phyloP scores from a whole-genome alignment of 768 basidiomycete genomes.

The Dacryopinax spathularia region DNA sequence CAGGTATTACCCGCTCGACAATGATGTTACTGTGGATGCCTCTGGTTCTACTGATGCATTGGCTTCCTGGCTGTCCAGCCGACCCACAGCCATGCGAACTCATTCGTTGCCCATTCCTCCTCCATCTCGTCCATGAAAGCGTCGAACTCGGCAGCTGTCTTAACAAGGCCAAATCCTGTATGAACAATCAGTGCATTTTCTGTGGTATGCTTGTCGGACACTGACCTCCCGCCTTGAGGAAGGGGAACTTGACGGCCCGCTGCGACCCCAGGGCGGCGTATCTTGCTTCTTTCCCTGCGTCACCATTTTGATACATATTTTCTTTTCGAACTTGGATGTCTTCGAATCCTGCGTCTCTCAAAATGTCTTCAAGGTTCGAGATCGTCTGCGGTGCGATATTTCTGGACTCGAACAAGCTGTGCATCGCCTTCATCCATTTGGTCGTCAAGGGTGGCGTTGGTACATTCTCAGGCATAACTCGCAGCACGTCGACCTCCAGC shows the following conservation, averaged over 20 bases:
- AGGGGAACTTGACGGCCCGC: not conserved
- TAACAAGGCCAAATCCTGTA: not conserved
- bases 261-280: not conserved
- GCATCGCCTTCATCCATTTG: not conserved
- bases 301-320: not conserved
- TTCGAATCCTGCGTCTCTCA: not conserved
- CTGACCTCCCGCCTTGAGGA: not conserved
- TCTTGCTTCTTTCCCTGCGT: not conserved
- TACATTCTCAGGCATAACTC: not conserved
- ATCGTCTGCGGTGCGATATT: not conserved
- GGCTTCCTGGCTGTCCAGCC: not conserved
- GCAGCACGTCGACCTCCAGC: not conserved
- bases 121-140: not conserved
- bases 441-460: not conserved
- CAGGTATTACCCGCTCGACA: not conserved
- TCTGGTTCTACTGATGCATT: not conserved
- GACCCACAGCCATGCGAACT: not conserved
- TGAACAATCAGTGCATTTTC: not conserved
- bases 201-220: not conserved
- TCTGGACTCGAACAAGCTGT: not conserved
- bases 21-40: not conserved
- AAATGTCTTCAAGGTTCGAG: not conserved
- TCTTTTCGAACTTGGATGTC: not conserved
- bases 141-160: not conserved
- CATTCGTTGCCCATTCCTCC: not conserved